phyloP scores from a whole-genome alignment of 306 rosid genomes.

The Vigna trinervia region DNA sequence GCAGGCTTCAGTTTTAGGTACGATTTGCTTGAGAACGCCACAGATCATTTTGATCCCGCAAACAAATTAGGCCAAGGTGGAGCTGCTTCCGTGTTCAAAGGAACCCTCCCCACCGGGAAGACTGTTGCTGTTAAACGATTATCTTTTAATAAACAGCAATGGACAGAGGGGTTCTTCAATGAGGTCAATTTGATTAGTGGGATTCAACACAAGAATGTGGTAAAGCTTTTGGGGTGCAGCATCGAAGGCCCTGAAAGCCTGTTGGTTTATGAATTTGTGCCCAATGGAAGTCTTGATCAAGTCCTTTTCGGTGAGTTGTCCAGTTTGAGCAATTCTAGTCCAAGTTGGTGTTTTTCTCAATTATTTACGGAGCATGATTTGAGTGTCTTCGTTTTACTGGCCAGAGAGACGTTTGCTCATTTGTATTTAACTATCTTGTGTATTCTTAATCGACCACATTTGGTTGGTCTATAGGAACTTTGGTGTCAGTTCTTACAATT shows the following conservation, averaged over 20 bases:
- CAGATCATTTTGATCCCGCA: constrained; percentile 47
- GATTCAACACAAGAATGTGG: constrained; percentile 67
- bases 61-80: constrained; percentile 64
- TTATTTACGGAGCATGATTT: not conserved
- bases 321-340: not conserved
- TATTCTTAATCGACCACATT: constrained; percentile 5
- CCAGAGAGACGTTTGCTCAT: not conserved
- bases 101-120: constrained; percentile 61
- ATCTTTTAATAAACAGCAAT: constrained; percentile 58
- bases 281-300: constrained; percentile 68
- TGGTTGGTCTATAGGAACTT: not conserved
- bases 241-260: constrained; percentile 80
- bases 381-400: not conserved
- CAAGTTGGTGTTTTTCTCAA: not conserved
- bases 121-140: constrained; percentile 69
- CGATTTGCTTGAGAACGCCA: constrained; percentile 62
- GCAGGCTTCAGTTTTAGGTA: constrained; percentile 57
- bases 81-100: constrained; percentile 67
- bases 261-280: constrained; percentile 69
- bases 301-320: constrained; percentile 55
- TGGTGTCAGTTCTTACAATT: constrained; percentile 9
- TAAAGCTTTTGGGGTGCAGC: constrained; percentile 73
- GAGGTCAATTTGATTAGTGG: constrained; percentile 64
- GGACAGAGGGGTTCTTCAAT: constrained; percentile 72
- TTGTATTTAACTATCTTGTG: not conserved